Evolutionary conservation across 192 early-diverging fungal species (phyloP).

Genomic region (Rhizoclosmatium globosum): DNA sequence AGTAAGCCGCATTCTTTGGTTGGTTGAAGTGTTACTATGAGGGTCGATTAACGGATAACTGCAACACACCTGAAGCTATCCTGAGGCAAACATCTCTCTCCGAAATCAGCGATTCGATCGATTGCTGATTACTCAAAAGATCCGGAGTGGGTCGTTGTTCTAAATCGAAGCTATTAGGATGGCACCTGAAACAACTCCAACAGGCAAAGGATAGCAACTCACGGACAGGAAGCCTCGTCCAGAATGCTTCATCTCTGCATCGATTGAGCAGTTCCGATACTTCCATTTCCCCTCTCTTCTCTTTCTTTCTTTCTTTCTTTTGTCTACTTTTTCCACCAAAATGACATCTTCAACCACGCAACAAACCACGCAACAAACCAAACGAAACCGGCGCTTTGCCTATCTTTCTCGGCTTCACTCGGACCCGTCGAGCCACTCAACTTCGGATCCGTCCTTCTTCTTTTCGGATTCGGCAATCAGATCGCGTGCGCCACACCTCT

Average conservation of each 20-base stretch:
- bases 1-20: constrained; percentile 22
- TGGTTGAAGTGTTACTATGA: too few relatives aligned
- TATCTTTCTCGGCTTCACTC: not conserved
- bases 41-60: not conserved
- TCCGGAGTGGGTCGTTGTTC: not conserved
- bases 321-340: not conserved
- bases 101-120: constrained; percentile 1
- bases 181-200: too few relatives aligned
- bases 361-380: not conserved
- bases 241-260: constrained; percentile 30
- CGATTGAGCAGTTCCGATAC: constrained; percentile 4
- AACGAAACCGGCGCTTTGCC: constrained; percentile 19
- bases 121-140: not conserved
- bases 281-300: not conserved
- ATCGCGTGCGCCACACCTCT: constrained; percentile 6
- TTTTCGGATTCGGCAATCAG: constrained; percentile 17
- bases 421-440: not conserved
- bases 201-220: not conserved
- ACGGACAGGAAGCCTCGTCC: constrained; percentile 30
- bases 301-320: not conserved
- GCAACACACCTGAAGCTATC: constrained; percentile 22
- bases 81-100: constrained; percentile 28
- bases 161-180: not conserved
- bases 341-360: not conserved
- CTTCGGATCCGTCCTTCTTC: constrained; percentile 10